phyloP scores from a whole-genome alignment of 2,329 filamentous ascomycete species.

The Cladophialophora bantiana region DNA sequence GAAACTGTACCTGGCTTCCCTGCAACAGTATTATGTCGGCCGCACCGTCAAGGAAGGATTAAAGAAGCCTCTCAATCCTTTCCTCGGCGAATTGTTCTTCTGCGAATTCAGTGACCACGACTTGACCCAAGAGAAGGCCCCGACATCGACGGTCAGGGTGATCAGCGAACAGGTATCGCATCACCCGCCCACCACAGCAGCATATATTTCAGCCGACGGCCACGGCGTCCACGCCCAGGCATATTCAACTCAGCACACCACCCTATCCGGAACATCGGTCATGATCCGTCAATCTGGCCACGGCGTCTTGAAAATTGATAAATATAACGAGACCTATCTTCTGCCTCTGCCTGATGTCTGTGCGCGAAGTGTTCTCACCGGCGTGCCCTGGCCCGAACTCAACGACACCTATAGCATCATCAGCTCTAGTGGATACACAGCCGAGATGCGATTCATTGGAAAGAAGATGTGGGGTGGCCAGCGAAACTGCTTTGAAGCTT shows the following conservation, averaged over 20 bases:
- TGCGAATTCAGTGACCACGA: slow-evolving; percentile 36
- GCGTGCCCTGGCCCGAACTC: slow-evolving; percentile 54
- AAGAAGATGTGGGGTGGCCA: slow-evolving; percentile 36
- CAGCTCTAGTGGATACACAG: slow-evolving; percentile 35
- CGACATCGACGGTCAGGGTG: slow-evolving; percentile 34
- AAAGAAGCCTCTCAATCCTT: slow-evolving; percentile 41
- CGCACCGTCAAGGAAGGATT: slow-evolving; percentile 36
- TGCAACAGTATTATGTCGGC: slow-evolving; percentile 72
- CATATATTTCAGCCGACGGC: slow-evolving; percentile 37
- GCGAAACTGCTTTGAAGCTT: slow-evolving; percentile 35
- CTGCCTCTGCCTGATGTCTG: slow-evolving; percentile 37
- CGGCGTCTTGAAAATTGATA: slow-evolving; percentile 37
- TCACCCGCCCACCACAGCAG: slow-evolving; percentile 41
- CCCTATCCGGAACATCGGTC: slow-evolving; percentile 35
- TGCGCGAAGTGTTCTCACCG: slow-evolving; percentile 47
- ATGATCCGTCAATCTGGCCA: slow-evolving; percentile 37
- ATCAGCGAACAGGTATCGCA: slow-evolving; percentile 40
- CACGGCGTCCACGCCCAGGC: slow-evolving; percentile 36
- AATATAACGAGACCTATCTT: slow-evolving; percentile 39
- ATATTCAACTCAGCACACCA: slow-evolving; percentile 37
- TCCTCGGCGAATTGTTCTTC: slow-evolving; percentile 41
- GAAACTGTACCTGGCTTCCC: slow-evolving; percentile 93
- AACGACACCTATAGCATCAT: slow-evolving; percentile 37
- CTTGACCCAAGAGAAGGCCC: slow-evolving; percentile 29
- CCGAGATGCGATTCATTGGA: slow-evolving; percentile 37